phyloP scores from a whole-genome alignment of 2,329 filamentous ascomycete genomes.

The Sphaerulina musiva region DNA sequence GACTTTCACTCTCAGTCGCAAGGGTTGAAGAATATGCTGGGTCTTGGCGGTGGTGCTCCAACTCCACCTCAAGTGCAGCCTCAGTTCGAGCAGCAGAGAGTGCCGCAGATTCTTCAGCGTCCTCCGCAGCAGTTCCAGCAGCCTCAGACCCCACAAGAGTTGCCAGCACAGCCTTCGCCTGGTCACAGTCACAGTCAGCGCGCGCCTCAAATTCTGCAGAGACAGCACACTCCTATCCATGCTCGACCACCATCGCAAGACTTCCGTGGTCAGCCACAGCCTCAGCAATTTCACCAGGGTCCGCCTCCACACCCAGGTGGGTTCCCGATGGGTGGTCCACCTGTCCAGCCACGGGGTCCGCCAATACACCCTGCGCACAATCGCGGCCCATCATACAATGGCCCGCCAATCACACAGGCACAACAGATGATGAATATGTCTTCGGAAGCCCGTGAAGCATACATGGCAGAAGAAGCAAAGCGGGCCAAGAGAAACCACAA shows the following conservation, averaged over 20 bases:
- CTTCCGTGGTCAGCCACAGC: constrained; percentile 25
- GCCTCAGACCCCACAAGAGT: constrained; percentile 20
- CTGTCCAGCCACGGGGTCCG: constrained; percentile 33
- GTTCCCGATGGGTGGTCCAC: constrained; percentile 22
- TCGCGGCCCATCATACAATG: constrained; percentile 45
- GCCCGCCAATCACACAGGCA: constrained; percentile 57
- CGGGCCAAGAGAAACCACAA: constrained; percentile 97
- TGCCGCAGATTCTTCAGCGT: constrained; percentile 45
- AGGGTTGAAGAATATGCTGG: constrained; percentile 33
- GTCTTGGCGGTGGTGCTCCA: constrained; percentile 23
- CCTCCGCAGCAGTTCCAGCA: constrained; percentile 36
- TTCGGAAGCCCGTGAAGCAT: constrained; percentile 76
- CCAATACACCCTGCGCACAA: constrained; percentile 30
- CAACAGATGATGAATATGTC: constrained; percentile 70
- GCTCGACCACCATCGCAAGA: constrained; percentile 22
- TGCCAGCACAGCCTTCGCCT: constrained; percentile 32
- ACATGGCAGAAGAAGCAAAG: constrained; percentile 85
- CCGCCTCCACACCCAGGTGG: constrained; percentile 21
- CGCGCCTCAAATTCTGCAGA: constrained; percentile 37
- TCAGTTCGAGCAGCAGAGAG: constrained; percentile 33
- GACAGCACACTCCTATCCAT: constrained; percentile 27
- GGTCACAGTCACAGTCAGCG: constrained; percentile 38
- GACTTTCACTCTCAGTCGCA: constrained; percentile 28
- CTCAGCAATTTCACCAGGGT: constrained; percentile 24
- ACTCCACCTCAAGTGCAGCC: constrained; percentile 19